Conservation (phyloP, 2,329 filamentous ascomycete species). For the Sclerotinia glacialis region DNA sequence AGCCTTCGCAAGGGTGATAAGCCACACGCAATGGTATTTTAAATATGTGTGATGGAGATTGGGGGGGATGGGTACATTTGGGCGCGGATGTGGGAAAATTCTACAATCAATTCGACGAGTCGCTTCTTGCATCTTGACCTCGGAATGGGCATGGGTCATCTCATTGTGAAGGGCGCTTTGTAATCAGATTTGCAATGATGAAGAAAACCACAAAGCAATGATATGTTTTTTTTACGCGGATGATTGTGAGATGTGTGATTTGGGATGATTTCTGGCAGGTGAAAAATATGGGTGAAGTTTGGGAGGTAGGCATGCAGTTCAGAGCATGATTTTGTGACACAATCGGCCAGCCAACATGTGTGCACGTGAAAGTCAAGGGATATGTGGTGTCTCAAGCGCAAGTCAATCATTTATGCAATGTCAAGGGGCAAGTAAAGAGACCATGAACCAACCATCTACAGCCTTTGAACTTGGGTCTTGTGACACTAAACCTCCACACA, state of each 20-base stretch:
- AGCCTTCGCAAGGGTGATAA: slow-evolving; percentile 98
- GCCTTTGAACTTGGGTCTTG: no score
- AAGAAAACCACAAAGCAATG: slow-evolving; percentile 39
- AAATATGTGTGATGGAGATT: slow-evolving; percentile 43
- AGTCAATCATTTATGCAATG: background rate
- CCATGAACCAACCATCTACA: background rate
- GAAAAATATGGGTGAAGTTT: background rate
- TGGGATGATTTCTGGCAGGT: slow-evolving; percentile 15
- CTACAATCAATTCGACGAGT: slow-evolving; percentile 50
- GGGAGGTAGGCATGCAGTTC: background rate
- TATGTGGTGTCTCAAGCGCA: no score
- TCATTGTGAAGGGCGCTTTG: slow-evolving; percentile 42
- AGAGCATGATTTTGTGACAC: slow-evolving; percentile 6
- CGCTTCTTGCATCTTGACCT: slow-evolving; percentile 63
- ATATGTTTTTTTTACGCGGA: slow-evolving; percentile 18
- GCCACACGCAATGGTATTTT: slow-evolving; percentile 99
- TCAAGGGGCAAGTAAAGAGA: no score
- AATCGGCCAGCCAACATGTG: background rate
- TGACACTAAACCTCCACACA: no score
- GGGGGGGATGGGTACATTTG: slow-evolving; percentile 35
- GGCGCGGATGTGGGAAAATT: slow-evolving; percentile 45
- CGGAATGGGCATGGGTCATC: slow-evolving; percentile 57
- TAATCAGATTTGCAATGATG: slow-evolving; percentile 42
- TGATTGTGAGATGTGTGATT: slow-evolving; percentile 9
- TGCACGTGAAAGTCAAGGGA: background rate